Conservation (phyloP, 2,329 filamentous ascomycete species). For the Trichoderma sp. region DNA sequence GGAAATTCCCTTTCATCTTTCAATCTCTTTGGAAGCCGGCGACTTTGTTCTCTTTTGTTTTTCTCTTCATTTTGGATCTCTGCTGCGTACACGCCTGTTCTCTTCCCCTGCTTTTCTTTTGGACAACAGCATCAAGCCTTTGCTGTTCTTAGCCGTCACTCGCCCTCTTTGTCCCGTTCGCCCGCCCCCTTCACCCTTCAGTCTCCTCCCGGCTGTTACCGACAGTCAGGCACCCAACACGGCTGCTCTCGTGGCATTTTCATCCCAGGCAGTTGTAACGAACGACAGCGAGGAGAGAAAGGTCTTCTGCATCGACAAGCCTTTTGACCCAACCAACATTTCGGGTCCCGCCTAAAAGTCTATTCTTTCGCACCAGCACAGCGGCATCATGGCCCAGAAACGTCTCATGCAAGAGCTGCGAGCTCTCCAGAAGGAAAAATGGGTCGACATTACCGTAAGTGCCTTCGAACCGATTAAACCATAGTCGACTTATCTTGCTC, state of each 20-base stretch:
- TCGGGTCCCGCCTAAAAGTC: background rate
- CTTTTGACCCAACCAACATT: background rate
- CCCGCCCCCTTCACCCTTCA: background rate
- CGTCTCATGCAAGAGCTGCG: constrained; percentile 89
- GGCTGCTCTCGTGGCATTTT: background rate
- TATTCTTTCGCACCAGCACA: background rate
- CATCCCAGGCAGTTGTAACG: background rate
- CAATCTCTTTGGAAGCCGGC: background rate
- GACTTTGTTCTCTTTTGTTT: background rate
- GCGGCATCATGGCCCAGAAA: constrained; percentile 57
- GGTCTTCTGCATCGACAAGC: background rate
- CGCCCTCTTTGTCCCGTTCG: background rate
- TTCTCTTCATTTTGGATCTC: background rate
- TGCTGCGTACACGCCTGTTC: background rate
- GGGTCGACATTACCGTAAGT: constrained; percentile 84
- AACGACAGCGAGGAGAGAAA: background rate
- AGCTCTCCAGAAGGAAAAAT: constrained; percentile 82
- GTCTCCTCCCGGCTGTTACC: constrained; percentile 2
- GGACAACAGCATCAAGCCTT: background rate
- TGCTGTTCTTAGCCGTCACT: background rate
- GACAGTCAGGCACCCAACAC: background rate
- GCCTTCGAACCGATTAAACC: background rate
- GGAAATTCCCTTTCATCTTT: constrained; percentile 18
- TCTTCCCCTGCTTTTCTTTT: background rate
- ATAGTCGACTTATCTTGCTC: background rate